Conservation (phyloP, 2,329 filamentous ascomycete genomes). For the Pseudopyrenochaeta lycopersici region DNA sequence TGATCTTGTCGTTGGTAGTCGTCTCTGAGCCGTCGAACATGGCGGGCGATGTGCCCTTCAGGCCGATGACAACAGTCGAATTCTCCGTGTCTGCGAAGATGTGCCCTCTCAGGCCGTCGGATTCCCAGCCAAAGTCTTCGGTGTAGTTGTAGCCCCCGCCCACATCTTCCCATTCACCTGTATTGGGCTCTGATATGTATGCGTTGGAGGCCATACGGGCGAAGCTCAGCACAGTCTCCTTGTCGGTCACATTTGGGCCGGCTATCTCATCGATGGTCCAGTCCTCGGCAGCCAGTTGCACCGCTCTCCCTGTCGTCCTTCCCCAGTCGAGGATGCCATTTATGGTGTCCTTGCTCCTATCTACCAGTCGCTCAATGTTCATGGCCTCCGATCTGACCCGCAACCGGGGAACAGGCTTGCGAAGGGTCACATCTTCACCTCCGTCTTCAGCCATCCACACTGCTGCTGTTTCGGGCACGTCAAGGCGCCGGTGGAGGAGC, state of each 20-base stretch:
- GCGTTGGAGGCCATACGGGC: constrained; percentile 90
- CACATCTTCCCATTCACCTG: constrained; percentile 78
- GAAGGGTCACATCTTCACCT: constrained; percentile 50
- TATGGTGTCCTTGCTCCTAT: constrained; percentile 78
- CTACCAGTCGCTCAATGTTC: constrained; percentile 81
- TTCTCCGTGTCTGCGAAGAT: constrained; percentile 89
- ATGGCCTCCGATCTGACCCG: constrained; percentile 68
- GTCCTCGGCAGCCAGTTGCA: constrained; percentile 73
- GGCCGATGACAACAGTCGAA: constrained; percentile 85
- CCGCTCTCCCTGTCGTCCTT: constrained; percentile 72
- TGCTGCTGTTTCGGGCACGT: constrained; percentile 70
- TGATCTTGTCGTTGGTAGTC: constrained; percentile 96
- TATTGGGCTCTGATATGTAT: constrained; percentile 77
- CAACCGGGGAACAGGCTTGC: constrained; percentile 57
- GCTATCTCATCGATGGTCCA: constrained; percentile 85
- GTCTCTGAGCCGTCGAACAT: constrained; percentile 97
- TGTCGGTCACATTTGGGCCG: constrained; percentile 85
- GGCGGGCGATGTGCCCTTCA: constrained; percentile 89
- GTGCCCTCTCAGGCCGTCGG: constrained; percentile 88
- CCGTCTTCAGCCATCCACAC: constrained; percentile 72
- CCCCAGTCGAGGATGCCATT: constrained; percentile 80
- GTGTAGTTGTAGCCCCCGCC: constrained; percentile 83
- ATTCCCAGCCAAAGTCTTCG: constrained; percentile 90
- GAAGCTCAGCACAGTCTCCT: constrained; percentile 81
- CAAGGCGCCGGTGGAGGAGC: constrained; percentile 76